Percentiles rank a stretch among this genome's conserved stretches.
phyloP scores from a whole-genome alignment of 495 filamentous ascomycete species.

The Aspergillus panamensis region DNA sequence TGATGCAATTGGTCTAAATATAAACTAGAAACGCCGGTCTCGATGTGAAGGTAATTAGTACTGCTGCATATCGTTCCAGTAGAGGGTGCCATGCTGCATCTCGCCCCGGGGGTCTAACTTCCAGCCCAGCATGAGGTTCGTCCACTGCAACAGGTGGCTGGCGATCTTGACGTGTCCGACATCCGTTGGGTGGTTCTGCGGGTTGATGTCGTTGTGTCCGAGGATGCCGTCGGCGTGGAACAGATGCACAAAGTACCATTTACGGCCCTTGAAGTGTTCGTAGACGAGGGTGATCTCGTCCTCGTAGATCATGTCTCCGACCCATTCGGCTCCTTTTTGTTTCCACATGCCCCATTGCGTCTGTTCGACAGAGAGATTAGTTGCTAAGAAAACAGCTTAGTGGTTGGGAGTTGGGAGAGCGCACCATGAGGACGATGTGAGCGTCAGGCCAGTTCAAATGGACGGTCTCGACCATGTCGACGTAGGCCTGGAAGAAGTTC shows the following conservation, averaged over 20 bases:
- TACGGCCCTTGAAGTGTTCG: slow-evolving; percentile 50
- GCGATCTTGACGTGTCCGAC: slow-evolving; percentile 66
- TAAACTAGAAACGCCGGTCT: no score
- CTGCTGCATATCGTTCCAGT: slow-evolving; percentile 53
- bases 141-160: slow-evolving; percentile 60
- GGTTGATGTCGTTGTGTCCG: slow-evolving; percentile 67
- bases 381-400: background rate
- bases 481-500: slow-evolving; percentile 54
- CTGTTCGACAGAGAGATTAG: slow-evolving; percentile 31
- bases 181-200: slow-evolving; percentile 61
- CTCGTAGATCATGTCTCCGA: slow-evolving; percentile 48
- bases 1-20: no score
- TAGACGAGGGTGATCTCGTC: slow-evolving; percentile 53
- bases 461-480: slow-evolving; percentile 56
- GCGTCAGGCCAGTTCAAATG: slow-evolving; percentile 60
- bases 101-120: slow-evolving; percentile 58
- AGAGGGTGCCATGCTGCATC: slow-evolving; percentile 60
- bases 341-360: slow-evolving; percentile 62
- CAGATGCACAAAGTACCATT: slow-evolving; percentile 55
- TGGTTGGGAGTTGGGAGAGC: slow-evolving; percentile 7
- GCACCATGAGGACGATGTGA: slow-evolving; percentile 60
- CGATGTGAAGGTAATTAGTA: background rate
- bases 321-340: slow-evolving; percentile 50
- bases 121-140: slow-evolving; percentile 54
- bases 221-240: slow-evolving; percentile 66